A percentile compares a stretch with the other conserved stretches of the same genome.
Conservation (phyloP, 208 protist species). For the Trypanosoma brucei region DNA sequence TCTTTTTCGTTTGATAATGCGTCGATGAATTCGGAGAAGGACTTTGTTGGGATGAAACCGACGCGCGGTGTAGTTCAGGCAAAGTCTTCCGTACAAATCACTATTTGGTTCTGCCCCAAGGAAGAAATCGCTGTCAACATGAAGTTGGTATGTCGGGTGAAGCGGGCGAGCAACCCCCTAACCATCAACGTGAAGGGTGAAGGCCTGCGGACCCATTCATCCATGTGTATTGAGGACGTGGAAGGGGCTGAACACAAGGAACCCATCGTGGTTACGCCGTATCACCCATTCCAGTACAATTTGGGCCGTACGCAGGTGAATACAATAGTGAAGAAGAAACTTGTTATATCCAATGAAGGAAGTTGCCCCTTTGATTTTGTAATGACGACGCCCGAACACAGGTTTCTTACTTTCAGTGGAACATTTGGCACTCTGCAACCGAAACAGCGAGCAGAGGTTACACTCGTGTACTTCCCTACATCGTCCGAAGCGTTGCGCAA, state of each 20-base stretch:
- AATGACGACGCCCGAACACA: conserved; percentile 36
- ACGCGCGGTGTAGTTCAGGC: conserved; percentile 72
- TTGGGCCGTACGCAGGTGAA: conserved; percentile 94
- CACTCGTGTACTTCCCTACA: conserved; percentile 81
- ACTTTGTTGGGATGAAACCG: conserved; percentile 78
- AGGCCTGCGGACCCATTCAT: conserved; percentile 89
- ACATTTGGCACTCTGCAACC: conserved; percentile 58
- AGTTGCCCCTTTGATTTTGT: conserved; percentile 87
- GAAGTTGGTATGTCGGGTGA: conserved; percentile 86
- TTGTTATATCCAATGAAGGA: conserved; percentile 90
- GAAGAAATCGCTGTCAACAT: conserved; percentile 93
- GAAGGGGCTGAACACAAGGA: conserved; percentile 18
- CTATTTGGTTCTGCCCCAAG: conserved; percentile 82
- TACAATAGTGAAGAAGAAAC: conserved; percentile 49
- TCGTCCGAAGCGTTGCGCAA: conserved; percentile 61
- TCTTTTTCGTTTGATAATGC: conserved; percentile 88
- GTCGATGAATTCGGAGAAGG: conserved; percentile 31
- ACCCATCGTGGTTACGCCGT: conserved; percentile 29
- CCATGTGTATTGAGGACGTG: conserved; percentile 62
- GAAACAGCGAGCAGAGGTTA: conserved; percentile 58
- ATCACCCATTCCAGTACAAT: conserved; percentile 57
- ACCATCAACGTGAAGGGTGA: conserved; percentile 96
- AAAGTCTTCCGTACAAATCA: conserved; percentile 62
- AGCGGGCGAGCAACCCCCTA: conserved; percentile 88
- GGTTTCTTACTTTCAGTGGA: conserved; percentile 51